These are phyloP conservation scores for Bipolaris bicolor DNA, from an alignment of 2,329 filamentous ascomycete genomes.

Conservation along the genomic window DNA sequence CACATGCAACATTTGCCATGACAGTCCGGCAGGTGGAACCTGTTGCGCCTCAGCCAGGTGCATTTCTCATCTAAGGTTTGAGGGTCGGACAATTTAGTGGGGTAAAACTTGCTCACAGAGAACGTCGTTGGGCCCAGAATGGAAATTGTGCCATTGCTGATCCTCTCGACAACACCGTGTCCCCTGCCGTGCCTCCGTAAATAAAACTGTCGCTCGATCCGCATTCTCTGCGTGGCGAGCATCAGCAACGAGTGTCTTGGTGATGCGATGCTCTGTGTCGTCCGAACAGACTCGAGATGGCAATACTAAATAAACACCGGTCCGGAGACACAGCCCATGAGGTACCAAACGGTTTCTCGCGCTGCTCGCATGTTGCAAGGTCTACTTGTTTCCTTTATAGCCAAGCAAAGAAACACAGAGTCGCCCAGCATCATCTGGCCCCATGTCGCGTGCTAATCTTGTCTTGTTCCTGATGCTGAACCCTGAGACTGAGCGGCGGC, in stretches of 20 bases:
- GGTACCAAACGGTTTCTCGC: no score
- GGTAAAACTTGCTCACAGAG: conserved; percentile 45
- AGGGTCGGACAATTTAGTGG: conserved; percentile 25
- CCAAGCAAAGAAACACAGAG: background rate
- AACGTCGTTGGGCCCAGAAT: background rate
- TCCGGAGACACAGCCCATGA: background rate
- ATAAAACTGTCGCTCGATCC: background rate
- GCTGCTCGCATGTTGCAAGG: no score
- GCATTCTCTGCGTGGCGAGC: background rate
- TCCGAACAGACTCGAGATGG: background rate
- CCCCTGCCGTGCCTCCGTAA: background rate
- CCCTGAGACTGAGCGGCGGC: conserved; percentile 9
- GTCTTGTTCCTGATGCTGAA: conserved; percentile 16
- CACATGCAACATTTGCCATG: conserved; percentile 30
- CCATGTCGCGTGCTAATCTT: conserved; percentile 1
- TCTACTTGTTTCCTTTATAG: background rate
- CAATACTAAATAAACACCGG: background rate
- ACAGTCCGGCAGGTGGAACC: conserved; percentile 35
- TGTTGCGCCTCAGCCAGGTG: conserved; percentile 31
- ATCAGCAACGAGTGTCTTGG: background rate
- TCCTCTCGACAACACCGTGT: conserved; percentile 14
- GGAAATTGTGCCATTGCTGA: background rate
- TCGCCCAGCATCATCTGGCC: background rate
- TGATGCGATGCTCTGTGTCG: no score
- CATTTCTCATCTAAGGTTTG: conserved; percentile 15